Percentiles rank a stretch among this genome's conserved stretches.
Evolutionary conservation across 257 asterid species (phyloP).

Genomic region (Lycium ferocissimum): DNA sequence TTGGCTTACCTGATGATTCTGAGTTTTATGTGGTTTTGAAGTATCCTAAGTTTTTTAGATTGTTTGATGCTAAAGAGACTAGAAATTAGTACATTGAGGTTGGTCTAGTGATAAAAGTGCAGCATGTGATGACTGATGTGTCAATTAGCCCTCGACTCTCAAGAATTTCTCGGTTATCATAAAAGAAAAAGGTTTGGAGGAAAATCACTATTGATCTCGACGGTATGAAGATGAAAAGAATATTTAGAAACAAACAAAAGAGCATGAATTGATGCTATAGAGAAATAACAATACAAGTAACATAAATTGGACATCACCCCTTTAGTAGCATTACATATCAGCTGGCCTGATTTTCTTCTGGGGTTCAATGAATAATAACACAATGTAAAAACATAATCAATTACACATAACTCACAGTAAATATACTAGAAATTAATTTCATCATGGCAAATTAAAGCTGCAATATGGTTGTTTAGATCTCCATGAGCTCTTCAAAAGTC

Average conservation of each 20-base stretch:
- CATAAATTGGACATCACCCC: not conserved
- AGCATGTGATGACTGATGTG: not conserved
- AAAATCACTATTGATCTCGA: not conserved
- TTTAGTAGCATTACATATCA: not conserved
- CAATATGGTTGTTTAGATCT: slow-evolving; percentile 37
- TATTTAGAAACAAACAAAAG: slow-evolving; percentile 24
- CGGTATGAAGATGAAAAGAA: not conserved
- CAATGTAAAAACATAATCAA: not conserved
- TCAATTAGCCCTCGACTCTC: too few species aligned
- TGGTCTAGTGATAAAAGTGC: not conserved
- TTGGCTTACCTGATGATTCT: slow-evolving; percentile 89
- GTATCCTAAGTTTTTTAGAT: slow-evolving; percentile 67
- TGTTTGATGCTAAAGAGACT: slow-evolving; percentile 86
- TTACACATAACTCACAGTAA: slow-evolving; percentile 21
- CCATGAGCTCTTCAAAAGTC: slow-evolving; percentile 67
- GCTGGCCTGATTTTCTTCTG: not conserved
- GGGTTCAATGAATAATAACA: not conserved
- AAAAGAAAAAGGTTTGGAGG: not conserved
- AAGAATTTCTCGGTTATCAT: too few species aligned
- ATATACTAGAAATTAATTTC: not conserved
- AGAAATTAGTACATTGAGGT: slow-evolving; percentile 76
- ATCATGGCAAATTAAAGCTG: not conserved
- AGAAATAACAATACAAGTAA: slow-evolving; percentile 14
- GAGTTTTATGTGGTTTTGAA: slow-evolving; percentile 71
- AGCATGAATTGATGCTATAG: slow-evolving; percentile 24